phyloP scores from a whole-genome alignment of 768 basidiomycete genomes.

The Zangia roseola region DNA sequence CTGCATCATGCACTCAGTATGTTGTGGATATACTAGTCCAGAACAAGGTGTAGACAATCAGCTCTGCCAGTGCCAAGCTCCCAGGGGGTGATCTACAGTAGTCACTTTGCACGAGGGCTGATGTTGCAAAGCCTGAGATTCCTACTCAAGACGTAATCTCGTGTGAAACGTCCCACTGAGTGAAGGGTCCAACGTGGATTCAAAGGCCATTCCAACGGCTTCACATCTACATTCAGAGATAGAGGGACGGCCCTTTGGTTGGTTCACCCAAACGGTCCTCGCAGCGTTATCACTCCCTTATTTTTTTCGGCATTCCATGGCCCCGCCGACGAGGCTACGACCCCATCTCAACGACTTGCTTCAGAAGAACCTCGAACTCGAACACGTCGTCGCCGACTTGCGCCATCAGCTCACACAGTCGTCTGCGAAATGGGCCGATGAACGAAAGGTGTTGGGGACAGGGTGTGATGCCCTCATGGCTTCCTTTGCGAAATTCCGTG shows the following conservation, averaged over 20 bases:
- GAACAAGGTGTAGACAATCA: no score
- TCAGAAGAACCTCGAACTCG: conserved; percentile 30
- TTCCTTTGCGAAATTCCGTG: conserved; percentile 32
- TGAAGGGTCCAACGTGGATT: conserved; percentile 1
- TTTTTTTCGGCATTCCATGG: conserved; percentile 7
- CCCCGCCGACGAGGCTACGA: conserved; percentile 24
- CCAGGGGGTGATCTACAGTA: background rate
- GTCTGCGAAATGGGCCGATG: conserved; percentile 29
- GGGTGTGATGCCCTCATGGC: conserved; percentile 29
- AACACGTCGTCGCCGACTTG: conserved; percentile 27
- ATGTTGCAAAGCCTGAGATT: background rate
- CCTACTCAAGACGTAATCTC: conserved; percentile 4
- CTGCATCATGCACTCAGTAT: no score
- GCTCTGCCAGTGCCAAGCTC: no score
- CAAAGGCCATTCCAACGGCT: background rate
- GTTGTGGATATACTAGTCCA: no score
- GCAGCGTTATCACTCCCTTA: background rate
- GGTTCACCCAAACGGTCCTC: background rate
- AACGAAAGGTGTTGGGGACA: conserved; percentile 22
- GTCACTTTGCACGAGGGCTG: background rate
- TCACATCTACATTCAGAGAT: background rate
- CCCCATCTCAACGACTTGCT: conserved; percentile 28
- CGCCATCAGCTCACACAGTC: conserved; percentile 30
- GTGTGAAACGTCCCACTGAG: conserved; percentile 14
- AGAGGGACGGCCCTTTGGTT: background rate